Conservation (phyloP, 129 eudicot species). For the Helianthus tuberosus region DNA sequence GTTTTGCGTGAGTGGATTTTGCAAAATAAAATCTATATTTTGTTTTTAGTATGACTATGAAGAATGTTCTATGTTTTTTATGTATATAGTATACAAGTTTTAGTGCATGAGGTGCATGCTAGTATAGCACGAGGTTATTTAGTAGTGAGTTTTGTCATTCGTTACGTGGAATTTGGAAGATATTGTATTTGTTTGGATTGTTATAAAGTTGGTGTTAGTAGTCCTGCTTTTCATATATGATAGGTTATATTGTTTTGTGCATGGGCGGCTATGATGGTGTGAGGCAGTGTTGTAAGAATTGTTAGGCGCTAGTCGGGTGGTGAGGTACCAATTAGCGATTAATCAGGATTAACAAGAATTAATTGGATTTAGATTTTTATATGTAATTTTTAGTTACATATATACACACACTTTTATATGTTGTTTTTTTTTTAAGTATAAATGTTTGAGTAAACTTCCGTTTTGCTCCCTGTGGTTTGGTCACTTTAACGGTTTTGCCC, state of each 20-base stretch:
- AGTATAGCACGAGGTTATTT: background rate
- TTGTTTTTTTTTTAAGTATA: no score
- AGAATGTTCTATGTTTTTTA: background rate
- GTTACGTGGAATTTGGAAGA: background rate
- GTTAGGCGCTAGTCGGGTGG: no score
- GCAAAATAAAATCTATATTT: conserved; percentile 32
- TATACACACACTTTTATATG: no score
- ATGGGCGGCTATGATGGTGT: no score
- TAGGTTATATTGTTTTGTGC: background rate
- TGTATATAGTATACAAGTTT: background rate
- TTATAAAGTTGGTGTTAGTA: background rate
- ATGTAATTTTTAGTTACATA: no score
- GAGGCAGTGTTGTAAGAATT: no score
- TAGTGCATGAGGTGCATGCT: background rate
- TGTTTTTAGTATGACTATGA: background rate
- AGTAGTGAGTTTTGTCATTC: background rate
- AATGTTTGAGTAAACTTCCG: no score
- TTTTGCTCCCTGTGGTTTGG: no score
- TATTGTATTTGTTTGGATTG: background rate
- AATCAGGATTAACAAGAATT: no score
- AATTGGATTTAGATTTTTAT: no score
- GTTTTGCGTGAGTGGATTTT: conserved; percentile 30
- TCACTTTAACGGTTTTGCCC: no score
- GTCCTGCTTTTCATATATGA: background rate
- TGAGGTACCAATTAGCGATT: no score